Evolutionary conservation across 2,329 filamentous ascomycete genomes (phyloP).

Genomic region (Penicillium sclerotiorum): DNA sequence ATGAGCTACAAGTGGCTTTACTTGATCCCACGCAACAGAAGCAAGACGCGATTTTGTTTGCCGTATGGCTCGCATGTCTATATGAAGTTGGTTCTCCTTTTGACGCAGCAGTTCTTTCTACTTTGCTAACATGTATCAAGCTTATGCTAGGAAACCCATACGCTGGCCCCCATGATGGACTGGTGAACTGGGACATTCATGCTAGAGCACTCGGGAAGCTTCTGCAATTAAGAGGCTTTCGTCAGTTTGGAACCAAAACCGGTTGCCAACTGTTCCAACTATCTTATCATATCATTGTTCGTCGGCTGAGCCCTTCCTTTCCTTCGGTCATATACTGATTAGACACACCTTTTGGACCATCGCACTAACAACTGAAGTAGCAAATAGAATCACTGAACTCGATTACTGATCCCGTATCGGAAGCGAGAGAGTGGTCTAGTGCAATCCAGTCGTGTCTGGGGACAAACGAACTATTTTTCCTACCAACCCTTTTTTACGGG

Average conservation of each 20-base stretch:
- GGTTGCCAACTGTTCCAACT: neutral
- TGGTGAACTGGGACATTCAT: neutral
- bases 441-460: neutral
- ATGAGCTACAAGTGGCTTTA: neutral
- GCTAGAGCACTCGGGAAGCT: neutral
- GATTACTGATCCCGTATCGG: neutral
- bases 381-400: neutral
- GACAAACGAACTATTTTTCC: neutral
- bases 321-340: neutral
- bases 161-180: neutral
- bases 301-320: neutral
- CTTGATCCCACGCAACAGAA: neutral
- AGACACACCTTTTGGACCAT: neutral
- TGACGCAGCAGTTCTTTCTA: neutral
- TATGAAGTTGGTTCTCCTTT: neutral
- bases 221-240: neutral
- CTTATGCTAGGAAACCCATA: neutral
- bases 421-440: neutral
- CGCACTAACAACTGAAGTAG: neutral
- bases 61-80: slow-evolving; percentile 1
- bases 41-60: neutral
- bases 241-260: neutral
- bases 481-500: neutral
- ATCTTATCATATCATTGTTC: neutral
- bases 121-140: neutral